Evolutionary conservation across 2,329 filamentous ascomycete genomes (phyloP).

Genomic region (Diaporthe ilicicola): DNA sequence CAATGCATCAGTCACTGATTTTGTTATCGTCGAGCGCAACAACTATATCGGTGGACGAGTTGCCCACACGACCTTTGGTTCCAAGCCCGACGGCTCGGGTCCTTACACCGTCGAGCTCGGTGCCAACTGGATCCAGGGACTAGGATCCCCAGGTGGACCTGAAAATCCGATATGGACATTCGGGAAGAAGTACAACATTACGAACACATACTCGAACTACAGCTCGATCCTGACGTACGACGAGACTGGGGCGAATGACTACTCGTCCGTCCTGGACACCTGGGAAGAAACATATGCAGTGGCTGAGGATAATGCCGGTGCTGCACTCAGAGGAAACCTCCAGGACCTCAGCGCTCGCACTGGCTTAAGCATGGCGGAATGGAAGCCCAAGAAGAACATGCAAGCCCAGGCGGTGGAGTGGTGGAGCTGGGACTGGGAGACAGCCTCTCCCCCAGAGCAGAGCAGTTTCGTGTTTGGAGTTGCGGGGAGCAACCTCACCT

Average conservation of each 20-base stretch:
- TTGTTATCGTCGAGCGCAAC: not conserved
- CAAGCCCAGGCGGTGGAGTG: not conserved
- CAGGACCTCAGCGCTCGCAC: not conserved
- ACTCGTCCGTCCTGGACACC: not conserved
- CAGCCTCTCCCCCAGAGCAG: not conserved
- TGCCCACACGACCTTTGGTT: not conserved
- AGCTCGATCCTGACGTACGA: not conserved
- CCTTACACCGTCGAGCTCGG: not conserved
- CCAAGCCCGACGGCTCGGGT: not conserved
- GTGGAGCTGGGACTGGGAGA: not conserved
- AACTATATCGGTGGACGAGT: not conserved
- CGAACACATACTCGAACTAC: constrained; percentile 2
- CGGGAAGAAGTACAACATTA: not conserved
- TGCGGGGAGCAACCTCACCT: constrained; percentile 7
- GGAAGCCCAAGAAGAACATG: not conserved
- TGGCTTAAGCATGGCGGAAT: not conserved
- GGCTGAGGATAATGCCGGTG: not conserved
- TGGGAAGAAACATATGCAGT: not conserved
- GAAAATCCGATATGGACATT: constrained; percentile 15
- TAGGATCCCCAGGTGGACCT: not conserved
- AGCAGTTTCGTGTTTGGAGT: constrained; percentile 1
- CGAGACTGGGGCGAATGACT: not conserved
- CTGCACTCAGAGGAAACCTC: not conserved
- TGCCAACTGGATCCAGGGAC: constrained; percentile 1
- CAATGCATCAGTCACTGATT: constrained; percentile 1